phyloP scores from a whole-genome alignment of 2,329 filamentous ascomycete species.

The Colletotrichum salicis region DNA sequence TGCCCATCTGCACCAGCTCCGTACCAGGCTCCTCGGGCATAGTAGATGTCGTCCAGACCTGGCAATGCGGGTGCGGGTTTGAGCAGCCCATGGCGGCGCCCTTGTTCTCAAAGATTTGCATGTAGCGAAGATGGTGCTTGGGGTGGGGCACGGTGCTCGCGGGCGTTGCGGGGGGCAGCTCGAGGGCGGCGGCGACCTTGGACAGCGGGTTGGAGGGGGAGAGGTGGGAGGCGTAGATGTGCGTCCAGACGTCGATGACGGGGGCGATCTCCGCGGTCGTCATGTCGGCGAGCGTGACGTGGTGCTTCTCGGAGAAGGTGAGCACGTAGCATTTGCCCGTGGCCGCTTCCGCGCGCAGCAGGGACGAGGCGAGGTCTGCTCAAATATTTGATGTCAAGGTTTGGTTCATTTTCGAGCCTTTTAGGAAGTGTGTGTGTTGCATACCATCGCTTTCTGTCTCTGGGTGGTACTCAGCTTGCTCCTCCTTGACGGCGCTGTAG shows the following conservation, averaged over 20 bases:
- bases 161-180: conserved; percentile 50
- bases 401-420: not conserved
- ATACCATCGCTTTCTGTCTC: conserved; percentile 51
- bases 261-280: conserved; percentile 79
- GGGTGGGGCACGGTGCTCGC: conserved; percentile 60
- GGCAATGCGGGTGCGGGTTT: conserved; percentile 96
- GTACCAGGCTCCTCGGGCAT: conserved; percentile 88
- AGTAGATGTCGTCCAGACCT: conserved; percentile 93
- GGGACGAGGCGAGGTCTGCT: conserved; percentile 76
- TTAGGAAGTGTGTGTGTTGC: too few species aligned
- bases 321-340: conserved; percentile 97
- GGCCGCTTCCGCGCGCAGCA: conserved; percentile 85
- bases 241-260: conserved; percentile 89
- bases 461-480: conserved; percentile 80
- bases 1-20: conserved; percentile 81
- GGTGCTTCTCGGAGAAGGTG: conserved; percentile 91
- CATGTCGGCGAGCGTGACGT: conserved; percentile 94
- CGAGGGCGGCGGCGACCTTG: conserved; percentile 50
- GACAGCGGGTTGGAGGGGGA: conserved; percentile 75
- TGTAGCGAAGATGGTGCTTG: conserved; percentile 86
- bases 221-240: conserved; percentile 86
- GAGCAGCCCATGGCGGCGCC: conserved; percentile 98
- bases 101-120: conserved; percentile 99
- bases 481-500: conserved; percentile 95
- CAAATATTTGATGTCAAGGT: not conserved